phyloP scores from a whole-genome alignment of 2,329 filamentous ascomycete genomes.

The Venturia oleaginea region DNA sequence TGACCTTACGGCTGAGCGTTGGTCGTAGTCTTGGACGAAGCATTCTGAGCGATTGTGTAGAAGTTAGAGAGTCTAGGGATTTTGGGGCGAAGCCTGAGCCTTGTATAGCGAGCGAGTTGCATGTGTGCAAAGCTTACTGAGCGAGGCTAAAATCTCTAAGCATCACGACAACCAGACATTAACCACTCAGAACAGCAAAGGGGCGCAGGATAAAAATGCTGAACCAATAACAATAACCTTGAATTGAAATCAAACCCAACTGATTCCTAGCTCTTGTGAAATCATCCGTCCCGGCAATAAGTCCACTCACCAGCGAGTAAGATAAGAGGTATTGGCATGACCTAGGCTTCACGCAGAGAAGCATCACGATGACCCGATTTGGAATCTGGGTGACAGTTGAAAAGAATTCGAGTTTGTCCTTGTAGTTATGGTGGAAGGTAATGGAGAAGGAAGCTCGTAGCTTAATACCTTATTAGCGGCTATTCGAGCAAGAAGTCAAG shows the following conservation, averaged over 20 bases:
- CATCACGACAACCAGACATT: not conserved
- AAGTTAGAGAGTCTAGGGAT: not conserved
- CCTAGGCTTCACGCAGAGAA: not conserved
- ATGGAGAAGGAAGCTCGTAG: no score
- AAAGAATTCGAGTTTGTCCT: no score
- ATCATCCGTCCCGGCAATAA: not conserved
- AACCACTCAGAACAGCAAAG: not conserved
- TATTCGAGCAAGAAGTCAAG: no score
- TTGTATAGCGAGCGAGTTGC: not conserved
- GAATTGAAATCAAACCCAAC: not conserved
- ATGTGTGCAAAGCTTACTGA: not conserved
- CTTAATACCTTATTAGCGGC: no score
- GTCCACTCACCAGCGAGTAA: not conserved
- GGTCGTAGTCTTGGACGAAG: conserved; percentile 9
- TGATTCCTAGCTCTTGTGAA: not conserved
- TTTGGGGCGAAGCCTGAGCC: not conserved
- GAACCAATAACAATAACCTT: not conserved
- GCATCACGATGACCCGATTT: no score
- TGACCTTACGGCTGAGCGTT: conserved; percentile 8
- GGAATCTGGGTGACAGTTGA: no score
- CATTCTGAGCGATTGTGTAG: not conserved
- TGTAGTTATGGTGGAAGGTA: no score
- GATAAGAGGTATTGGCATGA: not conserved
- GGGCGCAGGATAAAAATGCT: not conserved
- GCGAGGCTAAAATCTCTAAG: not conserved